Evolutionary conservation across 176 grass and related monocot species (phyloP).

Genomic region (bread wheat (Triticum aestivum)): DNA sequence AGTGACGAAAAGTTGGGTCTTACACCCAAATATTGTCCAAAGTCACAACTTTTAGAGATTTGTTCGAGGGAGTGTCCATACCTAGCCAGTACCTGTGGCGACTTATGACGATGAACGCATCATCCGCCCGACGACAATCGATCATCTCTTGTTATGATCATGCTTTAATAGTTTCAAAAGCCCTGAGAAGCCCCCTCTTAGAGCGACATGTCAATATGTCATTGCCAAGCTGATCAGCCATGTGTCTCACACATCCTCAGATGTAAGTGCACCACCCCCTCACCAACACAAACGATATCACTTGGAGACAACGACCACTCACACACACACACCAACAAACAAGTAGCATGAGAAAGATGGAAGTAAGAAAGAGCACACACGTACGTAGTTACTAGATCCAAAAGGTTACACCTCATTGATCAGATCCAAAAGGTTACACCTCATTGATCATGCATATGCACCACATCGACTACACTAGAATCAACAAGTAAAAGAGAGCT

Average conservation of each 20-base stretch:
- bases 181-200: not conserved
- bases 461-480: slow-evolving; percentile 7
- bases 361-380: slow-evolving; percentile 14
- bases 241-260: not conserved
- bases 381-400: not conserved
- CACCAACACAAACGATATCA: slow-evolving; percentile 32
- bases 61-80: not conserved
- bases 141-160: not conserved
- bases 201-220: not conserved
- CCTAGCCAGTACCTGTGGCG: not conserved
- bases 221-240: not conserved
- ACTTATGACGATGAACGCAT: not conserved
- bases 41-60: not conserved
- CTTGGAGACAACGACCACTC: slow-evolving; percentile 24
- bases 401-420: not conserved
- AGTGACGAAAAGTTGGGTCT: not conserved
- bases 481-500: not conserved
- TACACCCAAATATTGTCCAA: not conserved
- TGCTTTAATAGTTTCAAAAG: not conserved
- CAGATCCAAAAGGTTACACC: not conserved
- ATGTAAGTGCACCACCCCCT: not conserved
- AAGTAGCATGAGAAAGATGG: not conserved
- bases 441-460: not conserved
- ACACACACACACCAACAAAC: not conserved
- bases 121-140: not conserved